Evolutionary conservation across 306 rosid genomes (phyloP).

Genomic region (Glycine tomentella): DNA sequence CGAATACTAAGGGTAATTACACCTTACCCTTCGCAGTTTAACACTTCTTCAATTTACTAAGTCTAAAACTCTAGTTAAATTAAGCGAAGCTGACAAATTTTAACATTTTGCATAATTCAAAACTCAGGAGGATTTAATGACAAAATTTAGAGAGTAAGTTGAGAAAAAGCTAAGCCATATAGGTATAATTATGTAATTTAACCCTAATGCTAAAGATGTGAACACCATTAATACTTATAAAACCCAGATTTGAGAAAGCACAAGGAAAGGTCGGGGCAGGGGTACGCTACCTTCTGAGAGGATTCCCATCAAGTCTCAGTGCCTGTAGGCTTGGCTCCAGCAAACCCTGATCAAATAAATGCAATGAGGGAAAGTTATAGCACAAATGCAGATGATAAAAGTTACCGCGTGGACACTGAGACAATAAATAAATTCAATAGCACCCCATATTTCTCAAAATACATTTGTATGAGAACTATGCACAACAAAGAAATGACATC

Average conservation of each 20-base stretch:
- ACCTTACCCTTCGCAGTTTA: no score
- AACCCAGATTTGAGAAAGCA: no score
- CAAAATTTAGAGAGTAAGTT: no score
- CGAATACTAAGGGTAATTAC: no score
- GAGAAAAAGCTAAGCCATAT: no score
- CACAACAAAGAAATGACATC: slow-evolving; percentile 15
- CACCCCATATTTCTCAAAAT: slow-evolving; percentile 27
- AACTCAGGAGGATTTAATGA: no score
- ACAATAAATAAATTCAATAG: no score
- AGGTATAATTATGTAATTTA: not conserved
- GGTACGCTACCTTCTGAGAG: slow-evolving; percentile 79
- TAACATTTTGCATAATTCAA: not conserved
- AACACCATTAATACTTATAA: no score
- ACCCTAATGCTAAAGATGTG: not conserved
- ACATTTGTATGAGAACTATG: slow-evolving; percentile 9
- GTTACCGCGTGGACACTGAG: no score
- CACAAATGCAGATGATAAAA: slow-evolving; percentile 24
- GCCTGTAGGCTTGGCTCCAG: slow-evolving; percentile 84
- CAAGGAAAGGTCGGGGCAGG: not conserved
- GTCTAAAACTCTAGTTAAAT: not conserved
- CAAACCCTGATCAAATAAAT: slow-evolving; percentile 71
- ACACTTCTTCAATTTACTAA: no score
- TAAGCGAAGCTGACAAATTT: not conserved
- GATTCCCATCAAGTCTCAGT: slow-evolving; percentile 90
- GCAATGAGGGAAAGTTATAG: slow-evolving; percentile 26